These are phyloP conservation scores for Podila epigama DNA, from an alignment of 192 early-diverging fungal genomes.

Conservation along the genomic window DNA sequence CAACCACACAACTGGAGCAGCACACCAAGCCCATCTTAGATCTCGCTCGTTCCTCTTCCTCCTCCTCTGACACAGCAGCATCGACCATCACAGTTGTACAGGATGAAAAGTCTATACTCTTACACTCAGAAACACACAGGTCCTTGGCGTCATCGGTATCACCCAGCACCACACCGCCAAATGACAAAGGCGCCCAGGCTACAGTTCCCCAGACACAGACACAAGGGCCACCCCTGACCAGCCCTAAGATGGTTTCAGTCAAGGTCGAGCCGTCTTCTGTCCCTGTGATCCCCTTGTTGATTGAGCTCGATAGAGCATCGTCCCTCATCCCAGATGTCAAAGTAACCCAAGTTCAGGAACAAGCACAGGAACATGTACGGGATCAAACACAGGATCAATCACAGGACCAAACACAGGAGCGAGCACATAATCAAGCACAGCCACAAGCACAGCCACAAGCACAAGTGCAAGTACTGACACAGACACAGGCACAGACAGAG, in stretches of 20 bases:
- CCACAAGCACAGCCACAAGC: not conserved
- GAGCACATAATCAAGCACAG: not conserved
- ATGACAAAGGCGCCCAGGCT: not conserved
- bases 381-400: too few species aligned
- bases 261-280: not conserved
- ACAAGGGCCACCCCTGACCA: not conserved
- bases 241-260: not conserved
- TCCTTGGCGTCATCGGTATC: constrained; percentile 8
- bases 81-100: not conserved
- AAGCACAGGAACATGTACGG: too few species aligned
- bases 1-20: too few species aligned
- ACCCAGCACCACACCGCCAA: not conserved
- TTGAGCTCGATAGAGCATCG: too few species aligned
- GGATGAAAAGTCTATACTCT: not conserved
- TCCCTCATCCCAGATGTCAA: too few species aligned
- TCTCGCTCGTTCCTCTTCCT: not conserved
- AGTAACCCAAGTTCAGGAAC: too few species aligned
- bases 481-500: too few species aligned
- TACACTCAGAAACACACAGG: constrained; percentile 20
- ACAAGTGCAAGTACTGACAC: not conserved
- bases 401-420: not conserved
- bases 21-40: constrained; percentile 10
- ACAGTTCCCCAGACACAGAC: not conserved
- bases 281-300: too few species aligned
- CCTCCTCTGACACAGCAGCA: too few species aligned